Evolutionary conservation across 345 rosid genomes (phyloP), one percentile per base, ranked within the genome.

Genomic region (Toxicodendron radicans): DNA sequence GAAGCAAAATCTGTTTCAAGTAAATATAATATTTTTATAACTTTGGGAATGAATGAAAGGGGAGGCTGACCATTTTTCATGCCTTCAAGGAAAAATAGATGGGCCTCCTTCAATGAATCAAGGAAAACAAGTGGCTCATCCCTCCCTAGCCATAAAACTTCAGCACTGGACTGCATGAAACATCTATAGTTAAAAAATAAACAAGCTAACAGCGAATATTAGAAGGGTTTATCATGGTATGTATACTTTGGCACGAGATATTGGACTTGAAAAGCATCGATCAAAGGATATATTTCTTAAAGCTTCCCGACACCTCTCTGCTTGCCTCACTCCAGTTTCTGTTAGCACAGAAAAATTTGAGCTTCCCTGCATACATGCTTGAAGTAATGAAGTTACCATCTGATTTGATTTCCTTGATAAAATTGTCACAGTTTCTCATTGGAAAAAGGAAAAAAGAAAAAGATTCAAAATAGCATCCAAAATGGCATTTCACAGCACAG

Each of bases 171-270:
- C 93, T 89, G 83, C 85, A 82, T 46, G 49, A 72, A 64, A 68
- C 32, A 70, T 60, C 14, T 56, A 59, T 4, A 32, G 12, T 67
- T 33, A 65, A 58, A 38, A 46, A 58, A 62, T 54, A 57, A 35
- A 48, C 35, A 10, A 45, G 5, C 16, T 20, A 23, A 58, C 30
- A 53, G 48, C 21, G 24, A 48, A 20, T 61, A 51, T 21, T 35
- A 59, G 38, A 23, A 38, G 35, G 21, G 12, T 49, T 53, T 38
- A 52, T 27, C 13, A 6, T 72, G 32, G 14, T 35, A 62, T 56
- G 32, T 79, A 70, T 64, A 89, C 92, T 89, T 89, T 86, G 58
- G 92, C 90, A 58, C 90, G 90, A 33, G 86, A 83, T 80, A 89
- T 87, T 51, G 91, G 89, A 64, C 91, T 85, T 4, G 91, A 84